A percentile compares a stretch with the other conserved stretches of the same genome.
These are phyloP conservation scores for Vanderwaltozyma polyspora DNA, from an alignment of 805 yeast species.

Conservation along the genomic window DNA sequence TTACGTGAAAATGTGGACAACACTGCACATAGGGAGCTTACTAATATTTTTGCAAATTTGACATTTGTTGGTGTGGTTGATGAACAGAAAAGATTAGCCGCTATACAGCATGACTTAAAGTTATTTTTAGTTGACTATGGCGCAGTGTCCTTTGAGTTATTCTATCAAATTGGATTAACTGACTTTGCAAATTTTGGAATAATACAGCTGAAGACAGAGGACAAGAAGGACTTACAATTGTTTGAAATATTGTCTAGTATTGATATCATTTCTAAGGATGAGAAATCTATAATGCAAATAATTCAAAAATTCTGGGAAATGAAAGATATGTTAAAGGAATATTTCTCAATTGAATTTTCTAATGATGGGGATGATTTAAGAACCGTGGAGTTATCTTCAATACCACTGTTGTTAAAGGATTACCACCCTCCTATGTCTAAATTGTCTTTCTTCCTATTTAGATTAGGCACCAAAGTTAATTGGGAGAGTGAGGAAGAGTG, in stretches of 20 bases:
- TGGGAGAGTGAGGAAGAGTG: conserved; percentile 65
- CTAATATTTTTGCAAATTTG: conserved; percentile 56
- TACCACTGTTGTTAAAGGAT: conserved; percentile 62
- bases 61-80: conserved; percentile 81
- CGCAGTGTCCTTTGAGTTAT: conserved; percentile 51
- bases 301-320: conserved; percentile 31
- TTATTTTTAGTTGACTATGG: conserved; percentile 75
- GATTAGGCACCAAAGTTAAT: conserved; percentile 47
- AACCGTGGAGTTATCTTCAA: conserved; percentile 31
- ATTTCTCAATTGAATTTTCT: conserved; percentile 46
- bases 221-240: conserved; percentile 8
- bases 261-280: conserved; percentile 10
- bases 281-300: conserved; percentile 15
- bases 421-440: conserved; percentile 54
- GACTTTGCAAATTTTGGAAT: conserved; percentile 78
- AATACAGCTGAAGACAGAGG: conserved; percentile 26
- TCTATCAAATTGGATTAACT: conserved; percentile 68
- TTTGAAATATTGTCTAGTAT: conserved; percentile 11
- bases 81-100: conserved; percentile 51
- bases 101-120: conserved; percentile 76
- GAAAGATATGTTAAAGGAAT: conserved; percentile 73
- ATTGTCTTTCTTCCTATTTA: conserved; percentile 53
- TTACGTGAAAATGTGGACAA: conserved; percentile 42
- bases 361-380: conserved; percentile 21
- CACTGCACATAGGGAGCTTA: conserved; percentile 39